Percentiles rank a stretch among this genome's conserved stretches.
These are phyloP conservation scores for Phytophthora niederhauseri DNA, from an alignment of 352 stramenopile species.

Conservation along the genomic window DNA sequence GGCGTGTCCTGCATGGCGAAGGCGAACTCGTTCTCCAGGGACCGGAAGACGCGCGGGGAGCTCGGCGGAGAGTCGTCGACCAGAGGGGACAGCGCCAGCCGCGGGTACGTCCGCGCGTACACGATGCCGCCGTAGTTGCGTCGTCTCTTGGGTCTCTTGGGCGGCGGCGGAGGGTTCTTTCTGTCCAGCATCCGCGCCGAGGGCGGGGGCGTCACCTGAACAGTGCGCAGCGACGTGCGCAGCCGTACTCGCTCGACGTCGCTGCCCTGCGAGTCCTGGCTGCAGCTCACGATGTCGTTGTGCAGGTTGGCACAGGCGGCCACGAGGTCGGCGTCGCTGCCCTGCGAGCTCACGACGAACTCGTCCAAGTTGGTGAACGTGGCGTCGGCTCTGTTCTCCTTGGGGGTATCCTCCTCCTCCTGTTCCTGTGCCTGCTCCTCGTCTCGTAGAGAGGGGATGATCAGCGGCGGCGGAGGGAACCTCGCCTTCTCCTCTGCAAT, in stretches of 20 bases:
- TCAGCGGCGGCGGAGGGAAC: slow-evolving; percentile 31
- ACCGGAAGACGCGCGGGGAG: slow-evolving; percentile 59
- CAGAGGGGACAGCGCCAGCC: slow-evolving; percentile 42
- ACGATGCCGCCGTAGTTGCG: slow-evolving; percentile 34
- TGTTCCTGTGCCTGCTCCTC: background rate
- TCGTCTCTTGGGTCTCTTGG: slow-evolving; percentile 38
- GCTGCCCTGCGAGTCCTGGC: slow-evolving; percentile 29
- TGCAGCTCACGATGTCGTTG: slow-evolving; percentile 26
- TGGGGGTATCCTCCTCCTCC: slow-evolving; percentile 12
- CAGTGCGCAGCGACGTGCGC: slow-evolving; percentile 33
- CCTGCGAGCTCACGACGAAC: slow-evolving; percentile 28
- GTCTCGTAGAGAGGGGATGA: slow-evolving; percentile 23
- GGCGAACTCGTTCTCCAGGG: slow-evolving; percentile 68
- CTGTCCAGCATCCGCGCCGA: slow-evolving; percentile 71
- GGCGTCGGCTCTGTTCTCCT: slow-evolving; percentile 39
- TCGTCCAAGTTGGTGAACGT: slow-evolving; percentile 33
- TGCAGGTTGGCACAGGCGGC: slow-evolving; percentile 33
- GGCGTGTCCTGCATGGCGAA: slow-evolving; percentile 64
- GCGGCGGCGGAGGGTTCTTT: slow-evolving; percentile 67
- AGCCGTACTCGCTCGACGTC: slow-evolving; percentile 30
- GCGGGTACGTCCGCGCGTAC: slow-evolving; percentile 39
- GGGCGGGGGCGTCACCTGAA: slow-evolving; percentile 68
- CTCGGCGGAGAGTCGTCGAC: slow-evolving; percentile 43
- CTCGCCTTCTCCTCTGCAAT: slow-evolving; percentile 29
- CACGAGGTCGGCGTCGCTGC: slow-evolving; percentile 33